Evolutionary conservation across 1,284 basidiomycete genomes (phyloP).

Genomic region (Ceratobasidium sp.): DNA sequence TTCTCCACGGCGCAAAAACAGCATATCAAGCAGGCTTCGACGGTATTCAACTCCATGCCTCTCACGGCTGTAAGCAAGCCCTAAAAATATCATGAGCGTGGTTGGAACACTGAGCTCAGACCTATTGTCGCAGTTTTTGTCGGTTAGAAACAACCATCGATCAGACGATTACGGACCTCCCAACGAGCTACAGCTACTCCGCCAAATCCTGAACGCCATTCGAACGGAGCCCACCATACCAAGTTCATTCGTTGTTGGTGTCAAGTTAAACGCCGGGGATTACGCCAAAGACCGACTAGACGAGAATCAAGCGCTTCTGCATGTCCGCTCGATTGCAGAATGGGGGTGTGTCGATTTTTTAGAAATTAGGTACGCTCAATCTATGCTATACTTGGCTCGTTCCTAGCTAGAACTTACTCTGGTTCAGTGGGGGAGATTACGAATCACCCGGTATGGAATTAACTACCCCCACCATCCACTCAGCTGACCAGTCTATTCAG

Average conservation of each 20-base stretch:
- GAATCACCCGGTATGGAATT: constrained; percentile 70
- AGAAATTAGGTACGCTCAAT: constrained; percentile 21
- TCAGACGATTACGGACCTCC: constrained; percentile 58
- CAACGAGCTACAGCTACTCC: constrained; percentile 64
- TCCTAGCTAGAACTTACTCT: constrained; percentile 47
- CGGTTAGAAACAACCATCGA: constrained; percentile 57
- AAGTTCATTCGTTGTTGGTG: constrained; percentile 72
- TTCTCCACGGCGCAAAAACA: constrained; percentile 72
- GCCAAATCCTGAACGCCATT: constrained; percentile 68
- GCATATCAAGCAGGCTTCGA: constrained; percentile 82
- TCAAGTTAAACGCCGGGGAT: constrained; percentile 91
- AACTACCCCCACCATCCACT: constrained; percentile 50
- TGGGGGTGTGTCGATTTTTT: constrained; percentile 57
- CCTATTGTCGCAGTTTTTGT: constrained; percentile 85
- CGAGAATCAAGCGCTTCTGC: constrained; percentile 64
- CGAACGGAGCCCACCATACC: constrained; percentile 59
- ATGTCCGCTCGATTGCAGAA: constrained; percentile 67
- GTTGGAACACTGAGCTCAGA: constrained; percentile 56
- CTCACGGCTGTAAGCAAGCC: constrained; percentile 79
- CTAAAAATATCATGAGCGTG: constrained; percentile 24
- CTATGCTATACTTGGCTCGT: constrained; percentile 66
- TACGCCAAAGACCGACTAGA: constrained; percentile 64
- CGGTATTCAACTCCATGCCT: constrained; percentile 87
- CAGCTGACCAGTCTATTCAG: constrained; percentile 68
- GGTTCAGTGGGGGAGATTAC: constrained; percentile 89